These are phyloP conservation scores for Spergularia bocconei DNA, from an alignment of 148 eudicot genomes.

Conservation along the genomic window DNA sequence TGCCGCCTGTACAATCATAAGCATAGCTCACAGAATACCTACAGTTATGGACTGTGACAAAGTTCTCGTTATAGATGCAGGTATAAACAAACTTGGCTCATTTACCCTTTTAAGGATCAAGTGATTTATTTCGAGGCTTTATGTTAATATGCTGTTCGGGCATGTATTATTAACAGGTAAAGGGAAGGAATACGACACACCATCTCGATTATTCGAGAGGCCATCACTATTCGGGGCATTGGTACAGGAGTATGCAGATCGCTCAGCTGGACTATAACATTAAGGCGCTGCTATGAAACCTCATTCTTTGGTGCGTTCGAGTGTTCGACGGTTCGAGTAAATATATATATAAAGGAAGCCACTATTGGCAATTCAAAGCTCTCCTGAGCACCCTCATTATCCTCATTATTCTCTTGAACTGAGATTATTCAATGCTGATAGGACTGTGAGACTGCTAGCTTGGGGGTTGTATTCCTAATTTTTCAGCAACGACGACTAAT, in stretches of 20 bases:
- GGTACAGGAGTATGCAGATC: slow-evolving; percentile 90
- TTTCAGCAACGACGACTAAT: too few relatives aligned
- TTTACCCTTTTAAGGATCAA: neutral
- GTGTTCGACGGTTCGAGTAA: too few relatives aligned
- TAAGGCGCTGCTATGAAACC: neutral
- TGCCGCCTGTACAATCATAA: slow-evolving; percentile 75
- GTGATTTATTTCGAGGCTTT: neutral
- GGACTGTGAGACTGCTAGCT: too few relatives aligned
- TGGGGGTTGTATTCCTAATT: too few relatives aligned
- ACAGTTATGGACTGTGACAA: slow-evolving; percentile 97
- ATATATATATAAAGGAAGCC: too few relatives aligned
- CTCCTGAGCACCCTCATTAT: too few relatives aligned
- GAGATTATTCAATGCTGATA: too few relatives aligned
- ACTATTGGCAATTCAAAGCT: too few relatives aligned
- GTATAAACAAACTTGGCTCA: slow-evolving; percentile 22
- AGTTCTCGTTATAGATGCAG: slow-evolving; percentile 90
- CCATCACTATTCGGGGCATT: slow-evolving; percentile 82
- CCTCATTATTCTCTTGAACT: too few relatives aligned
- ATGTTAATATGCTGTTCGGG: neutral
- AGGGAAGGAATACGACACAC: slow-evolving; percentile 80
- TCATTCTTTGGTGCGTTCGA: neutral
- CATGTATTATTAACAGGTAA: slow-evolving; percentile 40
- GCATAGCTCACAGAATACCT: slow-evolving; percentile 98
- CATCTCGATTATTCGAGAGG: slow-evolving; percentile 68
- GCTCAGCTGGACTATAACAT: slow-evolving; percentile 47